These are phyloP conservation scores for Apiospora malaysiana DNA, from an alignment of 2,329 filamentous ascomycete genomes.

Conservation along the genomic window DNA sequence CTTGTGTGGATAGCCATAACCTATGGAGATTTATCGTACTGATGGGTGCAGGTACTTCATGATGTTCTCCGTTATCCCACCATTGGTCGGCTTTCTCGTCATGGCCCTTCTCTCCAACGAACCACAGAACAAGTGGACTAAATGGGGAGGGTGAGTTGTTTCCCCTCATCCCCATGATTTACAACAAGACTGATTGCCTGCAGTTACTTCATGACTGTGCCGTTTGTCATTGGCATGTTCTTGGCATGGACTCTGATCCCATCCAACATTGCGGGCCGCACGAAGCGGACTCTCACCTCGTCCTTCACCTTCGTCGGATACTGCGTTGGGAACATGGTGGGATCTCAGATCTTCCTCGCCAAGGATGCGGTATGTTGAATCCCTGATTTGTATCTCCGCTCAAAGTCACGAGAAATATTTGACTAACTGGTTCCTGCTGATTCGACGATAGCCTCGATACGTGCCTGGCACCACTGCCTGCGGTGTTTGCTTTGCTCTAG, in stretches of 20 bases:
- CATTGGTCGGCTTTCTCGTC: conserved; percentile 43
- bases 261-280: conserved; percentile 52
- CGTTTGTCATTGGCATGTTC: conserved; percentile 41
- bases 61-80: conserved; percentile 43
- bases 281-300: conserved; percentile 39
- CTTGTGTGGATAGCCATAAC: no score
- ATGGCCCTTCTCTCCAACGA: conserved; percentile 44
- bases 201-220: conserved; percentile 43
- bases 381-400: no score
- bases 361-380: conserved; percentile 43
- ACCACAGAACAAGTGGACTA: conserved; percentile 43
- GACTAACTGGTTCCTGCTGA: not conserved
- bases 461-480: conserved; percentile 48
- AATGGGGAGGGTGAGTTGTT: conserved; percentile 41
- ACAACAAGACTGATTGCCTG: not conserved
- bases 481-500: conserved; percentile 44
- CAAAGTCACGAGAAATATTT: not conserved
- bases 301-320: conserved; percentile 26
- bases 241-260: conserved; percentile 46
- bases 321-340: conserved; percentile 49
- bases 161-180: no score
- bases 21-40: no score
- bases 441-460: conserved; percentile 44
- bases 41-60: conserved; percentile 41
- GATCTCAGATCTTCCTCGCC: conserved; percentile 51